Conservation (phyloP, 2,329 filamentous ascomycete species). For the Apiospora saccharicola region DNA sequence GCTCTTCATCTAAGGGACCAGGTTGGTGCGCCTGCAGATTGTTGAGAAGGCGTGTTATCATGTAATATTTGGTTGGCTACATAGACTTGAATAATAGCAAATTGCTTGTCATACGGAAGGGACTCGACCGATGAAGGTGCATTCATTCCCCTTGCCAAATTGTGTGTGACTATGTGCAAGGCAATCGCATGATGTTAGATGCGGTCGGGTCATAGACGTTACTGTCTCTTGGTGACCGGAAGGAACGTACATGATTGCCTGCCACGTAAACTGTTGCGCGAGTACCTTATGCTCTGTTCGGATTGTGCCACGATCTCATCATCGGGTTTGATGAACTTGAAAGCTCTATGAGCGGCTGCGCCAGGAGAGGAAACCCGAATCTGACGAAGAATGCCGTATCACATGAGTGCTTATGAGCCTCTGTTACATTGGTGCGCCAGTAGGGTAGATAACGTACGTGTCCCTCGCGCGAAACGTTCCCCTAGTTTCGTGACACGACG, state of each 20-base stretch:
- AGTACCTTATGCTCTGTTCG: background rate
- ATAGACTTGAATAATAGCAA: background rate
- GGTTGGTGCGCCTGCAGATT: too few species aligned
- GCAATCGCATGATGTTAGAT: background rate
- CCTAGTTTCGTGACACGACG: too few species aligned
- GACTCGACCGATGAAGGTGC: too few species aligned
- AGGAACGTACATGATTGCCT: background rate
- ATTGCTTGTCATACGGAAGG: background rate
- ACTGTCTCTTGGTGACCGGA: background rate
- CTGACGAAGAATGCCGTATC: background rate
- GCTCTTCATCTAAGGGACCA: conserved; percentile 50
- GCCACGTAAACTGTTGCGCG: background rate
- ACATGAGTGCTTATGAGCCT: background rate
- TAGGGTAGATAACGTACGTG: background rate
- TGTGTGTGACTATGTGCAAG: background rate
- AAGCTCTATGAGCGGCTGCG: too few species aligned
- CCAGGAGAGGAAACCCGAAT: background rate
- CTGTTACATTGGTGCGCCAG: background rate
- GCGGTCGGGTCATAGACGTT: background rate
- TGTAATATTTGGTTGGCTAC: background rate
- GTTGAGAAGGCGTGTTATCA: background rate
- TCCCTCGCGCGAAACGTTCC: background rate
- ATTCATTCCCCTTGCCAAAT: too few species aligned
- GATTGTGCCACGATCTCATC: too few species aligned
- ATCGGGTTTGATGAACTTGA: too few species aligned